Evolutionary conservation across 345 rosid species (phyloP).

Genomic region (Capsella bursapastoris): DNA sequence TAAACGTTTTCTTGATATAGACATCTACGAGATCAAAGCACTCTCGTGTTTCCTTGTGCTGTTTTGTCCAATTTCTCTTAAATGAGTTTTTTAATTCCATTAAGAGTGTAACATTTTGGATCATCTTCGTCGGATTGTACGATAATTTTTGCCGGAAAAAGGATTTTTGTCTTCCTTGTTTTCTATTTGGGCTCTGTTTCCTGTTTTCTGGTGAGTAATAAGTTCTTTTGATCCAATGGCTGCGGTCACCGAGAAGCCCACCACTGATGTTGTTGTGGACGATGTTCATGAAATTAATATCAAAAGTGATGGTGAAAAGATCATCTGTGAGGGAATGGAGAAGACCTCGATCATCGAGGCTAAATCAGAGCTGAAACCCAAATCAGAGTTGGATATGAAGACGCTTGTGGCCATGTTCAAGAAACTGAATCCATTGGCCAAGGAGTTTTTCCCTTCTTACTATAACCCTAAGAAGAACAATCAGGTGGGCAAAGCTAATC

Average conservation of each 20-base stretch:
- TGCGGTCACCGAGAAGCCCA: conserved; percentile 62
- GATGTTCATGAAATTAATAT: conserved; percentile 51
- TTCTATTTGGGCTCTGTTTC: background rate
- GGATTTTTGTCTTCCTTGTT: background rate
- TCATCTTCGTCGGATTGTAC: conserved; percentile 8
- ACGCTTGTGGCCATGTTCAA: conserved; percentile 83
- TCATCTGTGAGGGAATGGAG: conserved; percentile 17
- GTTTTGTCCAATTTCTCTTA: conserved; percentile 6
- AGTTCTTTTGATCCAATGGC: conserved; percentile 57
- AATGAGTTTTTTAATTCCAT: conserved; percentile 23
- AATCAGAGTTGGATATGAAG: conserved; percentile 66
- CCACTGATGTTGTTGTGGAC: conserved; percentile 38
- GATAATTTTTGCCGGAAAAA: background rate
- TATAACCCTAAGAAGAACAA: conserved; percentile 45
- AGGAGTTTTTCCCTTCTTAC: conserved; percentile 81
- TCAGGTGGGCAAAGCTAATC: conserved; percentile 36
- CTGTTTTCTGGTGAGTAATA: background rate
- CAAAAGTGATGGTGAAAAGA: conserved; percentile 35
- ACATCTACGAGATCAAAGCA: conserved; percentile 32
- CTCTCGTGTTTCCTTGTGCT: background rate
- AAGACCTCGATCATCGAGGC: conserved; percentile 47
- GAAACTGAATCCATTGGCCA: conserved; percentile 83
- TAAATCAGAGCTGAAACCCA: conserved; percentile 55
- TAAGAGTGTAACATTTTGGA: conserved; percentile 33
- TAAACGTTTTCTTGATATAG: background rate